Conservation (phyloP, 1,284 basidiomycete genomes). For the Puccinia horiana region DNA sequence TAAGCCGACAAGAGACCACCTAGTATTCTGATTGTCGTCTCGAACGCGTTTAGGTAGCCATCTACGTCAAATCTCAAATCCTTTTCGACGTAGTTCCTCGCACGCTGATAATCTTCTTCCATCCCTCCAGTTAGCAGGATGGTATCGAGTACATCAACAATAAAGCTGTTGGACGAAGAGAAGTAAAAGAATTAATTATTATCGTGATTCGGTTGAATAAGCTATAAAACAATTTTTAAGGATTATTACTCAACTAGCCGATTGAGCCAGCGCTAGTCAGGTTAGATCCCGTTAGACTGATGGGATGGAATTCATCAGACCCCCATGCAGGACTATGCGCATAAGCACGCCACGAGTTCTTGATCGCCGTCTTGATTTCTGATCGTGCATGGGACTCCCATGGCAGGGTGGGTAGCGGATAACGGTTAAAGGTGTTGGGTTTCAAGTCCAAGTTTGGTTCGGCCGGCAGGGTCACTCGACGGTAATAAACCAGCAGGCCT, state of each 20-base stretch:
- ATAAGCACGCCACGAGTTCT: constrained; percentile 38
- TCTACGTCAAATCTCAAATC: constrained; percentile 76
- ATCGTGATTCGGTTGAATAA: not conserved
- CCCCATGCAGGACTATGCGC: constrained; percentile 44
- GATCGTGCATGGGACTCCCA: not conserved
- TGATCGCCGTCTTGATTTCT: constrained; percentile 32
- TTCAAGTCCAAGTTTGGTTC: not conserved
- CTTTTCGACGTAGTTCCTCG: constrained; percentile 62
- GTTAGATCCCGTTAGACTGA: constrained; percentile 28
- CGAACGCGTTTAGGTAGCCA: constrained; percentile 83
- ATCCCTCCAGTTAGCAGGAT: constrained; percentile 28
- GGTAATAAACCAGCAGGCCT: not conserved
- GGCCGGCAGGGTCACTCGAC: not conserved
- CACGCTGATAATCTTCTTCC: constrained; percentile 22
- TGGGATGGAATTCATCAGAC: constrained; percentile 43
- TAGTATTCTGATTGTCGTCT: constrained; percentile 80
- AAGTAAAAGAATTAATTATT: not conserved
- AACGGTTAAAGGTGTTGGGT: not conserved
- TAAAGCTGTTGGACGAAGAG: constrained; percentile 22
- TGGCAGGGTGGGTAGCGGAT: constrained; percentile 8
- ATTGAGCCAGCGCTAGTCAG: constrained; percentile 29
- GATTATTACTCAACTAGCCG: not conserved
- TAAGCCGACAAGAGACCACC: constrained; percentile 82
- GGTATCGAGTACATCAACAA: constrained; percentile 44
- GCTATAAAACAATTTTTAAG: not conserved